Evolutionary conservation across 805 yeast species (phyloP).

Genomic region (Pichia pseudocactophila): DNA sequence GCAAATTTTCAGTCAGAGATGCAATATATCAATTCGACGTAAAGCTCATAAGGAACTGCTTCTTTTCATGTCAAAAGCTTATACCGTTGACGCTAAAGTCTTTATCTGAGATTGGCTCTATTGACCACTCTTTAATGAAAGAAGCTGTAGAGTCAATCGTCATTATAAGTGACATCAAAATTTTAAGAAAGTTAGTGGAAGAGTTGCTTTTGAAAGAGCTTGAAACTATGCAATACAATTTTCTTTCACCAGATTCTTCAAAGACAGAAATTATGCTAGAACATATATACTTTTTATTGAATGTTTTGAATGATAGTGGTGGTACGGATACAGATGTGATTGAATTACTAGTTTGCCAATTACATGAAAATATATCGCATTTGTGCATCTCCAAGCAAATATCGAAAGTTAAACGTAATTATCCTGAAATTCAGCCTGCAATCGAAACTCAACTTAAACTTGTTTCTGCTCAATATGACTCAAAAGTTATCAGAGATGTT

Average conservation of each 20-base stretch:
- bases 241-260: constrained; percentile 23
- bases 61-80: constrained; percentile 28
- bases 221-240: constrained; percentile 12
- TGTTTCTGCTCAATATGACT: constrained; percentile 15
- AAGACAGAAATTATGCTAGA: constrained; percentile 12
- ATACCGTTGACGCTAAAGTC: constrained; percentile 30
- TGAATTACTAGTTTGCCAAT: constrained; percentile 2
- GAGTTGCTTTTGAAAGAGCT: constrained; percentile 12
- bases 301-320: constrained; percentile 7
- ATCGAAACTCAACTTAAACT: constrained; percentile 18
- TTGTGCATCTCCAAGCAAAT: constrained; percentile 5
- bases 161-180: constrained; percentile 8
- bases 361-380: constrained; percentile 14
- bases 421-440: constrained; percentile 4
- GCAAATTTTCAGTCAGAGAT: constrained; percentile 27
- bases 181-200: constrained; percentile 7
- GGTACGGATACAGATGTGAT: constrained; percentile 3
- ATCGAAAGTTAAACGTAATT: constrained; percentile 3
- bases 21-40: constrained; percentile 26
- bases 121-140: constrained; percentile 10
- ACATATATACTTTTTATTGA: constrained; percentile 10
- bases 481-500: constrained; percentile 5
- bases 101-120: constrained; percentile 15
- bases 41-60: constrained; percentile 26
- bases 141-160: constrained; percentile 14